Base-by-base conservation (phyloP, 2,329 filamentous ascomycete species). In the Ceratocystis smalleyi region DNA sequence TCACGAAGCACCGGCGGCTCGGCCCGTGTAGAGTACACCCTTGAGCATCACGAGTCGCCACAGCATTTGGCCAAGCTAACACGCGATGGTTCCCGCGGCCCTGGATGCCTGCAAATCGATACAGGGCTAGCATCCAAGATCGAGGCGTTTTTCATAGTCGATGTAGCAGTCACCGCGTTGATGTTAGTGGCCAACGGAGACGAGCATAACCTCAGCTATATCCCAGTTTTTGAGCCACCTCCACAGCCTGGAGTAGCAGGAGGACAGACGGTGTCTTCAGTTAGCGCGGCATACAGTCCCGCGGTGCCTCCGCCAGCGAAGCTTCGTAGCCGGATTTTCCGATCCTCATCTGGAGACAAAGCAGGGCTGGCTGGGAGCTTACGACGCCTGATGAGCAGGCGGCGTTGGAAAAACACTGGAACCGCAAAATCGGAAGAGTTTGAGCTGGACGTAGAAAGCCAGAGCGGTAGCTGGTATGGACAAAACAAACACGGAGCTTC, bases 361-460 rank as follows among this genome's bases (percentile, higher is more conserved):
- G 54, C 54, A 67, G 63, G 59, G 61, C 63, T 66, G 59, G 62
- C 49, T 8, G 67, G 64, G 22, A 66, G 65, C 7, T 27, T 67
- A 22, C 51, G 64, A 30, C 49, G 63, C 5, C 61, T 66, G 59
- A 59, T 62, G 15, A 45, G 59, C 22, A 67, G 66, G 67, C 65
- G 65, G 55, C 71, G 70, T 69, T 17, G 74, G 71, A 71, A 10
- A 51, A 51, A 43, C 62, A 49, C 4, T 54, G 59, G 65, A 55
- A n/a, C 54, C 32, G 59, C 40, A 43, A 77, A 76, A 68, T 77
- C 81, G 70, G 80, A 84, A 68, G 78, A 80, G 69, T 64, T 85
- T 65, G 83, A 82, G 71, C 73, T 85, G 45, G 83, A 86, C 68
- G 71, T 86, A 4, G 83, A 85, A 73, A 86, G 83, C 70, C 83